Percentiles rank a stretch among this genome's conserved stretches.
These are phyloP conservation scores for Calonectria hawksworthii DNA, from an alignment of 2,329 filamentous ascomycete genomes.

Conservation along the genomic window DNA sequence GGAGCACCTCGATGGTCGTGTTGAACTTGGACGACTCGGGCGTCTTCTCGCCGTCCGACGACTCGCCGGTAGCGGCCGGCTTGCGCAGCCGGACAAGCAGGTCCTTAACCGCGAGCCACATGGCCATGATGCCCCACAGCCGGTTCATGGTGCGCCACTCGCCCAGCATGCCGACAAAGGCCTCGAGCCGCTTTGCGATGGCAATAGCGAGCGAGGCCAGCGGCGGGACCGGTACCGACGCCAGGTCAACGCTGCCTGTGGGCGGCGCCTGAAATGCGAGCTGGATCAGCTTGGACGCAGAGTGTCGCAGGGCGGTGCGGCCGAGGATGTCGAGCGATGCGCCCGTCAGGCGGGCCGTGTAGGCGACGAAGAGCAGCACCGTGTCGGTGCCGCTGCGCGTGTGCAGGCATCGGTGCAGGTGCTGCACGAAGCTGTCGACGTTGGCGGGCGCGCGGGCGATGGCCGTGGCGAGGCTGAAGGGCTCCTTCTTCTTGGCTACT, in stretches of 20 bases:
- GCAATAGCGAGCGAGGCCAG: conserved; percentile 61
- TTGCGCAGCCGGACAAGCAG: conserved; percentile 53
- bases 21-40: conserved; percentile 54
- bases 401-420: conserved; percentile 74
- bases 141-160: conserved; percentile 81
- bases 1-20: conserved; percentile 71
- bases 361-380: conserved; percentile 77
- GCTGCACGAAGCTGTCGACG: conserved; percentile 67
- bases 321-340: conserved; percentile 66
- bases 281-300: conserved; percentile 66
- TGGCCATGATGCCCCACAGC: conserved; percentile 81
- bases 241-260: conserved; percentile 62
- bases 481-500: conserved; percentile 26
- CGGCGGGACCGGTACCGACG: conserved; percentile 53
- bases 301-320: conserved; percentile 69
- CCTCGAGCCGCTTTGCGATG: conserved; percentile 67
- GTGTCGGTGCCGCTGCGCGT: conserved; percentile 79
- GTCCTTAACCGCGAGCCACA: conserved; percentile 76
- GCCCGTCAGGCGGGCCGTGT: conserved; percentile 71
- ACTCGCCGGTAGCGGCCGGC: conserved; percentile 47
- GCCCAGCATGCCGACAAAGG: conserved; percentile 74
- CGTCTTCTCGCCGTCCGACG: conserved; percentile 34
- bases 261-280: conserved; percentile 66
- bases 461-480: conserved; percentile 27
- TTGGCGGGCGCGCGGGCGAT: conserved; percentile 38